A percentile compares a stretch with the other conserved stretches of the same genome.
phyloP scores from a whole-genome alignment of 352 stramenopile species.

The Aphanomyces stellatus region DNA sequence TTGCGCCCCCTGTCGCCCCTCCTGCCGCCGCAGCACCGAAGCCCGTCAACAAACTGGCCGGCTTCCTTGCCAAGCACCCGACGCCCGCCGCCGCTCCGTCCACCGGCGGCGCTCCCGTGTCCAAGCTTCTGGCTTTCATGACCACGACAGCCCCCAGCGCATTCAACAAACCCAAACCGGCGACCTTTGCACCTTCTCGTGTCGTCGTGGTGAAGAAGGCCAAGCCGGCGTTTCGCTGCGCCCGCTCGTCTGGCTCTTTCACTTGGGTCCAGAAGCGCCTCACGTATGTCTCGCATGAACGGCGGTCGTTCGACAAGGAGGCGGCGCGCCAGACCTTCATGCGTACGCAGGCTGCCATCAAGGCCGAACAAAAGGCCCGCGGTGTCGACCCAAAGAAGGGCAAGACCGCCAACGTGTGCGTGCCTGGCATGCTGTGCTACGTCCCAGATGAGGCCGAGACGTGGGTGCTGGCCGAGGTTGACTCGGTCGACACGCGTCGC shows the following conservation, averaged over 20 bases:
- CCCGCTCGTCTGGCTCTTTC: constrained; percentile 51
- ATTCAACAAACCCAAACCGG: neutral
- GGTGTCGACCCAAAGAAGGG: constrained; percentile 29
- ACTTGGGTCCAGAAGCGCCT: constrained; percentile 70
- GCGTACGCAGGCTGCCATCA: constrained; percentile 68
- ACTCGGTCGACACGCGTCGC: constrained; percentile 72
- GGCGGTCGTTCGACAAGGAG: constrained; percentile 69
- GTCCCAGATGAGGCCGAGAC: constrained; percentile 82
- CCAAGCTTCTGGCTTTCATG: constrained; percentile 73
- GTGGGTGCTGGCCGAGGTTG: constrained; percentile 73
- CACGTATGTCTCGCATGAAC: constrained; percentile 50
- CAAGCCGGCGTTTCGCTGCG: constrained; percentile 19
- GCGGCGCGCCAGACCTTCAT: constrained; percentile 78
- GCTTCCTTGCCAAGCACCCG: constrained; percentile 72
- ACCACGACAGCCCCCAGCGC: constrained; percentile 30
- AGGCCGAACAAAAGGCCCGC: constrained; percentile 62
- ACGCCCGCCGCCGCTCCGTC: constrained; percentile 22
- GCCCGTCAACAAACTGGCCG: constrained; percentile 51
- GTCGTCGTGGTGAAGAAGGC: neutral
- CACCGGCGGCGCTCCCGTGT: constrained; percentile 50
- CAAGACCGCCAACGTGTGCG: constrained; percentile 78
- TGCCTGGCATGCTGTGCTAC: constrained; percentile 83
- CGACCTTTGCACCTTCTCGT: neutral
- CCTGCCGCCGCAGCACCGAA: neutral
- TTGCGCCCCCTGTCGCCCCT: constrained; percentile 15